Percentiles rank a stretch among this genome's conserved stretches.
phyloP scores from a whole-genome alignment of 257 asterid species.

The Gentiana straminea region DNA sequence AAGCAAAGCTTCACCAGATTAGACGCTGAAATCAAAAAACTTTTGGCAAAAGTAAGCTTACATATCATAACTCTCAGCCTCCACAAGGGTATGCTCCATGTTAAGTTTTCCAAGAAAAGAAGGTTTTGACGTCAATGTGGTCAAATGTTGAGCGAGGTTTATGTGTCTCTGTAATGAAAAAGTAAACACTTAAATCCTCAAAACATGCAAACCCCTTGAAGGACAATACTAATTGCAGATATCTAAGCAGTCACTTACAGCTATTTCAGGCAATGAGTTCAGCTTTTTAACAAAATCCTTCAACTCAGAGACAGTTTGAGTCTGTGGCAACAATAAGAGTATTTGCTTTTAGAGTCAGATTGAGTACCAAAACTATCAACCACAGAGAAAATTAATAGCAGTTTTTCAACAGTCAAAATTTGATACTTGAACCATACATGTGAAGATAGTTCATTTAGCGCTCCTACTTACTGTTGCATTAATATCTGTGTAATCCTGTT shows the following conservation, averaged over 20 bases:
- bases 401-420: too few species aligned
- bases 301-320: conserved; percentile 85
- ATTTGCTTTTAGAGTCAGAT: too few species aligned
- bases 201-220: not conserved
- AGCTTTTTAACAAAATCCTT: conserved; percentile 98
- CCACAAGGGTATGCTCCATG: conserved; percentile 92
- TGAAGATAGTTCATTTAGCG: conserved; percentile 9
- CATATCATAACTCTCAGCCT: conserved; percentile 93
- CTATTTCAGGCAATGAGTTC: conserved; percentile 94
- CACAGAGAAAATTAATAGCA: not conserved
- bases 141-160: conserved; percentile 92
- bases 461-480: conserved; percentile 60
- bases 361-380: not conserved
- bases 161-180: conserved; percentile 76
- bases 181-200: conserved; percentile 14
- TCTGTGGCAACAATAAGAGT: conserved; percentile 29
- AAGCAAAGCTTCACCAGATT: too few species aligned
- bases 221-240: not conserved
- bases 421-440: not conserved
- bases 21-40: too few species aligned
- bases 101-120: conserved; percentile 79
- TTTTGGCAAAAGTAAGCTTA: conserved; percentile 19
- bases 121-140: conserved; percentile 74
- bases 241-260: conserved; percentile 42
- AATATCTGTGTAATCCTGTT: conserved; percentile 91